Evolutionary conservation across 148 eudicot species (phyloP), one percentile per base, ranked within the genome.

Genomic region (Amaranthus hypochondriacus): DNA sequence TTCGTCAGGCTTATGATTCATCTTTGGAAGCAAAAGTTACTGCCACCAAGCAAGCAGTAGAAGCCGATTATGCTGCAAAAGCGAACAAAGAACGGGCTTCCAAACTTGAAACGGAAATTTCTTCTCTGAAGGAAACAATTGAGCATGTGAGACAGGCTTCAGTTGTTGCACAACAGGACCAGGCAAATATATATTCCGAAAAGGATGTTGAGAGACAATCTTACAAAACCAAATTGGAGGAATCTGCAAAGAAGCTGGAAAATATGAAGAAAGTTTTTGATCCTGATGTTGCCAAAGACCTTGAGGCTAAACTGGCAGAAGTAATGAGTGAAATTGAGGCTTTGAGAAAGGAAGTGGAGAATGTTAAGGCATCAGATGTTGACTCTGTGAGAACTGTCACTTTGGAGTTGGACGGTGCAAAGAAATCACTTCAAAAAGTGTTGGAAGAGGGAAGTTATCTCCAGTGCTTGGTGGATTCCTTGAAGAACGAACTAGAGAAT

Each of bases 371-470:
- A 48, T 80, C 76, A 4, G 96, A 93, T 84, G 70, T 82, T 50
- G 93, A 85, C 73, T 80, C 89, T 21, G 76, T 90, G 28, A 86
- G 76, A 75, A 72, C 62, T 8, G 81, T 89, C 55, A 84, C 90
- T 67, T 74, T 50, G 10, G 98, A 89, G 74, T 76, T 94, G 75
- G 89, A 89, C 77, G 88, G 73, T 84, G 93, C 96, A 10, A 94
- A 92, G 79, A 96, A 83, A 70, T 88, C 97, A 6, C 77, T 94
- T 58, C 82, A 85, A 49, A 90, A 85, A 72, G 86, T 90, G 14
- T 74, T 75, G 66, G 90, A 85, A 72, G 97, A 90, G 79, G 90
- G 85, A 77, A 89, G 75, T 62, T 74, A 89, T 15, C 88, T 92
- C 18, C 78, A 76, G 70, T 81, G 81, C 80, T 72, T 86, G 80